Evolutionary conservation across 768 basidiomycete genomes (phyloP), one percentile per base, ranked within the genome.

Genomic region (Psilocybe subaeruginosa): DNA sequence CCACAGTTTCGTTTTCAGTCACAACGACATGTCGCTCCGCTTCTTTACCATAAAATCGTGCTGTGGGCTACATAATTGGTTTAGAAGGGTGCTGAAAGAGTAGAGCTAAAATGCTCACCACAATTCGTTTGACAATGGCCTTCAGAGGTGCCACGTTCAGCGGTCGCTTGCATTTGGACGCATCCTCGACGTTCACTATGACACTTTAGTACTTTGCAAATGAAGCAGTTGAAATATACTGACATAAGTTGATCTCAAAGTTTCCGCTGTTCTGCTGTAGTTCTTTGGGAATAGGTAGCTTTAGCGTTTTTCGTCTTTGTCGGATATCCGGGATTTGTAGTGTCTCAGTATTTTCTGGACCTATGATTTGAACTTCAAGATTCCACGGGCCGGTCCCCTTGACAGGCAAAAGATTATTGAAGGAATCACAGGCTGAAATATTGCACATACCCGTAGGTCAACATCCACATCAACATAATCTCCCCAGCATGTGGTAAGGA

Each of bases 321-420:
- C 82, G 77, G 52, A 95, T 87, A 19, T 81, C 82, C 30, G 76
- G 68, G 62, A 92, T 76, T 16, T 76, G 75, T 16, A 92, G 62
- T 9, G 78, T 81, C 62, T 92, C 87, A 1, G 90, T 84, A 37
- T 80, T 82, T 56, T 83, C 84, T 3, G 90, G 87, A 4, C 91
- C 91, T 41, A 92, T 89, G 11, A 94, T 78, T 67, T 94, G 91
- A 23, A 96, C 77, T 50, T 92, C 91, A 30, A 99, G 70, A 67
- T 85, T 92, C 91, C 96, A 97, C 1, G 97, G 97, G 3, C 92
- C 86, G 3, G 88, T 91, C 52, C 97, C 97, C 91, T 95, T 43
- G 41, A 43, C 14, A 43, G 51, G 16, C 48, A 12, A 43, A 55
- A 8, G 51, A 55, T 56, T 29, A 45, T 8, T 54, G 19, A 57